Percentiles rank a stretch among this genome's conserved stretches.
Conservation (phyloP, 148 eudicot genomes). For the Rhododendron vialii region DNA sequence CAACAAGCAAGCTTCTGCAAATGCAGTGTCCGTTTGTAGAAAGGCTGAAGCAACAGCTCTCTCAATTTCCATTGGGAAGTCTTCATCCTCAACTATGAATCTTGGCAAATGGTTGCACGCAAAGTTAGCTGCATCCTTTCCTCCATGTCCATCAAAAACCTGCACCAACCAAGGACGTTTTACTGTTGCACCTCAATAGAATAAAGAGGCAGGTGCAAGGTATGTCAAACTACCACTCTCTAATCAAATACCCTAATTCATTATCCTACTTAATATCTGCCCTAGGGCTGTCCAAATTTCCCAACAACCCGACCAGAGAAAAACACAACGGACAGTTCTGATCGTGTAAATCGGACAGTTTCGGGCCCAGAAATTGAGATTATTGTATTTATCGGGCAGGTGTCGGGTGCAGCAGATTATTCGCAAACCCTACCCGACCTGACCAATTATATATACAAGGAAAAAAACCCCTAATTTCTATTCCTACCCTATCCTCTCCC, state of each 20-base stretch:
- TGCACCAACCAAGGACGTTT: slow-evolving; percentile 11
- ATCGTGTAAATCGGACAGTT: no score
- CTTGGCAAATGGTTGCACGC: slow-evolving; percentile 79
- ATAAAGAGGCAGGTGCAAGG: neutral
- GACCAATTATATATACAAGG: no score
- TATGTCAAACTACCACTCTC: neutral
- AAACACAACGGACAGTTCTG: no score
- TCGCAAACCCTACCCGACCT: no score
- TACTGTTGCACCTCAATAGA: neutral
- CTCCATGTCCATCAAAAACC: slow-evolving; percentile 98
- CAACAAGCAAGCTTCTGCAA: slow-evolving; percentile 80
- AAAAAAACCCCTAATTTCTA: no score
- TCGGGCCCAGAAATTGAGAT: no score
- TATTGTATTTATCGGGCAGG: no score
- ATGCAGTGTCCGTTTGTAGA: slow-evolving; percentile 74
- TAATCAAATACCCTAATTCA: neutral
- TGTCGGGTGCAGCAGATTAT: no score
- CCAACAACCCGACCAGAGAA: no score
- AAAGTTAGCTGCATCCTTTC: slow-evolving; percentile 95
- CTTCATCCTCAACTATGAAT: slow-evolving; percentile 61
- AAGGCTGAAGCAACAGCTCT: slow-evolving; percentile 77
- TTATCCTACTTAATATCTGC: neutral
- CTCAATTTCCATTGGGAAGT: slow-evolving; percentile 69
- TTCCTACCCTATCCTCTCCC: no score
- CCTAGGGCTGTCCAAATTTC: no score